These are phyloP conservation scores for Sideroxylon spinosum DNA, from an alignment of 179 eudicot species.

Conservation along the genomic window DNA sequence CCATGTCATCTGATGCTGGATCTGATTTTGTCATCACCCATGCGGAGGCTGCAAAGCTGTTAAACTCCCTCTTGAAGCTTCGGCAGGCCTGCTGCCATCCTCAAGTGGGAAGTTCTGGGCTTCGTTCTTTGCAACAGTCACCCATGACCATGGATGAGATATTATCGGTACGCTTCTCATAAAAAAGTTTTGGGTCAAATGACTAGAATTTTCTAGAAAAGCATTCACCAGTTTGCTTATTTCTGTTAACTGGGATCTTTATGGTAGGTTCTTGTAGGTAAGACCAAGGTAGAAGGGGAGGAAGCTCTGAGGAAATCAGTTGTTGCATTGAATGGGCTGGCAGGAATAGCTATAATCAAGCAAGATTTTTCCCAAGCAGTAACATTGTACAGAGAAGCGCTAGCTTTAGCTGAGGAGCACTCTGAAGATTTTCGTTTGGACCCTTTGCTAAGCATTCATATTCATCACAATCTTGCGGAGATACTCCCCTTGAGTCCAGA, in stretches of 20 bases:
- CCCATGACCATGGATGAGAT: conserved; percentile 99
- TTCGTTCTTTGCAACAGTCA: conserved; percentile 78
- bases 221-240: background rate
- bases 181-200: conserved; percentile 1
- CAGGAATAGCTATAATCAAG: conserved; percentile 76
- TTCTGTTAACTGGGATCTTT: conserved; percentile 14
- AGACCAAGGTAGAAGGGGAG: conserved; percentile 94
- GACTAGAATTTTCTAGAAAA: background rate
- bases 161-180: conserved; percentile 49
- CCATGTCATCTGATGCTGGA: conserved; percentile 34
- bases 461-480: conserved; percentile 80
- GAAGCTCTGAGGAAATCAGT: conserved; percentile 83
- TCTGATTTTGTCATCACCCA: conserved; percentile 61
- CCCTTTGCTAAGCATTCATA: conserved; percentile 81
- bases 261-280: conserved; percentile 79
- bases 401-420: conserved; percentile 64
- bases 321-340: conserved; percentile 88
- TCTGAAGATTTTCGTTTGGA: conserved; percentile 80
- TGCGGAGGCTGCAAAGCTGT: conserved; percentile 79
- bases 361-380: conserved; percentile 63
- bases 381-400: conserved; percentile 71
- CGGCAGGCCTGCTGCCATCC: conserved; percentile 99
- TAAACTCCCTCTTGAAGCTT: conserved; percentile 92
- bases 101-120: conserved; percentile 97
- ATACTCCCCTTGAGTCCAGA: conserved; percentile 41